Conservation (phyloP, 2,329 filamentous ascomycete genomes). For the Hypocreales sp. region DNA sequence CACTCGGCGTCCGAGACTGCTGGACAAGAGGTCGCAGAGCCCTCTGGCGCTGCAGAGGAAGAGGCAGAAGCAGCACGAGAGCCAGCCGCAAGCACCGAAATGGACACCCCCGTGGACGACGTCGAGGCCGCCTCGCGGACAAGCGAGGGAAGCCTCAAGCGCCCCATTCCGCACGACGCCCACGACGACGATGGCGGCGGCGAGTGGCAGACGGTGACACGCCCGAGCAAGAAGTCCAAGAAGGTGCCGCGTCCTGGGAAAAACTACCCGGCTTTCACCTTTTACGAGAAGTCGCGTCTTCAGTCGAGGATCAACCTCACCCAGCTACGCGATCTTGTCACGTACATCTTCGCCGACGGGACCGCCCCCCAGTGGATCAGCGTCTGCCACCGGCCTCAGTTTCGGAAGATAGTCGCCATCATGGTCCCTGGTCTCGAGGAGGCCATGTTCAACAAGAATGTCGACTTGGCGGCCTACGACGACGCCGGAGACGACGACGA, state of each 20-base stretch:
- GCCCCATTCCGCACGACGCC: conserved; percentile 27
- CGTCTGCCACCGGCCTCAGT: conserved; percentile 44
- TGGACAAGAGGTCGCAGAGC: not conserved
- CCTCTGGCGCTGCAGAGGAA: not conserved
- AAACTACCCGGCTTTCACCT: conserved; percentile 44
- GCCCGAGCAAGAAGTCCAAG: conserved; percentile 41
- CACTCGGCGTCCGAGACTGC: conserved; percentile 1
- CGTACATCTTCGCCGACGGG: conserved; percentile 54
- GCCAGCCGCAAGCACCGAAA: not conserved
- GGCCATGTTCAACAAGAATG: conserved; percentile 63
- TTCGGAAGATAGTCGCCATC: conserved; percentile 69
- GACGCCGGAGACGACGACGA: conserved; percentile 13
- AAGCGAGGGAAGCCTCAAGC: conserved; percentile 30
- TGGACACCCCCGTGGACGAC: conserved; percentile 3
- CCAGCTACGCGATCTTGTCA: conserved; percentile 45
- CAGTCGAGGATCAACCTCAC: conserved; percentile 46
- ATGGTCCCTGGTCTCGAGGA: conserved; percentile 88
- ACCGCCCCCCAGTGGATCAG: conserved; percentile 49
- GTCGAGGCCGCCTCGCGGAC: conserved; percentile 7
- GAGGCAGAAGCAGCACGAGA: conserved; percentile 3
- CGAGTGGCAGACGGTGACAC: conserved; percentile 41
- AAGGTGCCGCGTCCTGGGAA: conserved; percentile 40
- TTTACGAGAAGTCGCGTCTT: conserved; percentile 41
- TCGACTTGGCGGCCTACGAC: conserved; percentile 33
- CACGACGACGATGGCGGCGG: conserved; percentile 18